Percentiles rank a stretch among this genome's conserved stretches.
These are phyloP conservation scores for Cicer judaicum DNA, from an alignment of 306 rosid species.

Conservation along the genomic window DNA sequence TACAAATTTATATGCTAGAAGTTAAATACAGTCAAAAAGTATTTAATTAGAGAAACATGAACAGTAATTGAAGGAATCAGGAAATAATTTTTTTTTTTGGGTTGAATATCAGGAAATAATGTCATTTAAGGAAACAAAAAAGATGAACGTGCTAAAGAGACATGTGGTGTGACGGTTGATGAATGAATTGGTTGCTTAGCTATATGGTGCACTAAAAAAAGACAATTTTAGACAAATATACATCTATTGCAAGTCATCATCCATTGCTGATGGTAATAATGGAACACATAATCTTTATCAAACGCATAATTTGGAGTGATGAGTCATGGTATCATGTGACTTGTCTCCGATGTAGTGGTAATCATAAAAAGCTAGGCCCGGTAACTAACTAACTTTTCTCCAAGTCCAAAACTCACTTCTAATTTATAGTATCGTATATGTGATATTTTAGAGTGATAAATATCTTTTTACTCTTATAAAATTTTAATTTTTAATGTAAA, in stretches of 20 bases:
- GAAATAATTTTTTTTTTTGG: neutral
- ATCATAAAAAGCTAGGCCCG: constrained; percentile 3
- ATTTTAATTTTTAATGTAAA: no score
- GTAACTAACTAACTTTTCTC: neutral
- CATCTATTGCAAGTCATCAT: neutral
- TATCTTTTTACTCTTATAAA: no score
- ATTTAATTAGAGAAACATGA: neutral
- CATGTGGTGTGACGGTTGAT: constrained; percentile 27
- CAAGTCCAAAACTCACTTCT: neutral
- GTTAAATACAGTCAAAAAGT: no score
- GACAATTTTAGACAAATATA: neutral
- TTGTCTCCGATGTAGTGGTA: constrained; percentile 8
- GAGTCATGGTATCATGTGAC: constrained; percentile 31
- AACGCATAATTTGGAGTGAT: constrained; percentile 26
- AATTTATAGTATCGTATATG: neutral
- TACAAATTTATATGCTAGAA: no score
- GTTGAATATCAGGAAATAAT: neutral
- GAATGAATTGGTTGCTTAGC: neutral
- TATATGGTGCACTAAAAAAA: neutral
- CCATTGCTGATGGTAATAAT: neutral
- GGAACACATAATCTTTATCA: neutral
- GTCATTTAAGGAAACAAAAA: constrained; percentile 4
- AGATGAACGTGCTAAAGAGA: constrained; percentile 34
- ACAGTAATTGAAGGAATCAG: neutral
- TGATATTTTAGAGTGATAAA: no score